A percentile compares a stretch with the other conserved stretches of the same genome.
Conservation (phyloP, 2,329 filamentous ascomycete genomes). For the Aspergillus sp. region DNA sequence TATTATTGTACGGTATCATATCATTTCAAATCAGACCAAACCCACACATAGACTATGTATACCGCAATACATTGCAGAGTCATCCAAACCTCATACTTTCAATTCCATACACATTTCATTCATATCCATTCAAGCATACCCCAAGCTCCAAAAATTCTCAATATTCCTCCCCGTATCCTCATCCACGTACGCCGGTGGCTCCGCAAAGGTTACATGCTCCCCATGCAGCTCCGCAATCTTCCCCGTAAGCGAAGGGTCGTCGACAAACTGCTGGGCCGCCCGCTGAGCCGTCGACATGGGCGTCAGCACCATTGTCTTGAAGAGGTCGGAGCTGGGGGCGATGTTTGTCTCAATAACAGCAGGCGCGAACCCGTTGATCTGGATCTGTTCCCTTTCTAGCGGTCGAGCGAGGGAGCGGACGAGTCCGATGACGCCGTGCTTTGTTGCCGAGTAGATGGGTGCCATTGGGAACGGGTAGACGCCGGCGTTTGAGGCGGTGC, state of each 20-base stretch:
- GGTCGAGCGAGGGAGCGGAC: slow-evolving; percentile 53
- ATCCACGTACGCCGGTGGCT: slow-evolving; percentile 53
- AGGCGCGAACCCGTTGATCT: slow-evolving; percentile 57
- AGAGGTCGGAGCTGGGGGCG: slow-evolving; percentile 50
- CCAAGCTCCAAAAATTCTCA: slow-evolving; percentile 53
- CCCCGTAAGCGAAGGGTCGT: slow-evolving; percentile 48
- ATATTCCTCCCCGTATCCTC: slow-evolving; percentile 54
- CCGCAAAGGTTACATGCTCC: slow-evolving; percentile 53
- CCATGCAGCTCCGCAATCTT: slow-evolving; percentile 58
- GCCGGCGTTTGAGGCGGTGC: slow-evolving; percentile 59
- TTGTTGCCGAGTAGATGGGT: slow-evolving; percentile 56
- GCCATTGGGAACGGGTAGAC: slow-evolving; percentile 57
- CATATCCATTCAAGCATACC: slow-evolving; percentile 45
- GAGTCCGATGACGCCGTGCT: slow-evolving; percentile 55
- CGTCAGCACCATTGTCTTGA: slow-evolving; percentile 56
- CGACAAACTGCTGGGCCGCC: slow-evolving; percentile 51
- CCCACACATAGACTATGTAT: background rate
- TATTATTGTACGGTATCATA: background rate
- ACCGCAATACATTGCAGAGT: background rate
- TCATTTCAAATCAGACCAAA: background rate
- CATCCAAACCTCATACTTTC: too few species aligned
- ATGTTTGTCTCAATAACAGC: slow-evolving; percentile 57
- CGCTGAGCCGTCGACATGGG: slow-evolving; percentile 55
- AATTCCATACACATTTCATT: too few species aligned
- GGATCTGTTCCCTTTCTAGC: slow-evolving; percentile 49